Percentiles rank a stretch among this genome's conserved stretches.
Conservation (phyloP, 441 rosid species). For the Aquilaria agallochum region DNA sequence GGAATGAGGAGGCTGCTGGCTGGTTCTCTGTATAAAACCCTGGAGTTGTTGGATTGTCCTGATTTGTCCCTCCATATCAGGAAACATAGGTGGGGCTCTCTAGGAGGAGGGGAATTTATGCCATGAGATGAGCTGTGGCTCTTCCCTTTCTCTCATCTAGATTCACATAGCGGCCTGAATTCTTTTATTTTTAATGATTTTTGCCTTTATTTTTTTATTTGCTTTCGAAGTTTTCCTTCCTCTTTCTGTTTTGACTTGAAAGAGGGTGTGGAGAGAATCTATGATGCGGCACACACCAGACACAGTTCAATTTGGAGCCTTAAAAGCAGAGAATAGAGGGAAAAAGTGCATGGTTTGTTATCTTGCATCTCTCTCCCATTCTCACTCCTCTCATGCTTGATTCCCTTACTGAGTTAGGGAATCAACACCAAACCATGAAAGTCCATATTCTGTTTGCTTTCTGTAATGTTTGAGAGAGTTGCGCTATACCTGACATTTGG, state of each 20-base stretch:
- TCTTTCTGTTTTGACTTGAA: constrained; percentile 58
- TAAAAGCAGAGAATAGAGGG: no score
- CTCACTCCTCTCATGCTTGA: no score
- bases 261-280: no score
- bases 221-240: constrained; percentile 1
- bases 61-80: constrained; percentile 80
- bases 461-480: no score
- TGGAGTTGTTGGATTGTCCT: constrained; percentile 49
- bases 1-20: constrained; percentile 26
- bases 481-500: no score
- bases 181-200: constrained; percentile 13
- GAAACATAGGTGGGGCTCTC: constrained; percentile 83
- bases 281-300: no score
- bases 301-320: no score
- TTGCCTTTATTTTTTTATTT: constrained; percentile 10
- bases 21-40: constrained; percentile 37
- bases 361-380: no score
- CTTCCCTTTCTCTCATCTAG: constrained; percentile 27
- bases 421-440: no score
- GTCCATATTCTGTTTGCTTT: no score
- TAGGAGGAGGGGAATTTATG: constrained; percentile 80
- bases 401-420: no score
- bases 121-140: constrained; percentile 65
- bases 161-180: constrained; percentile 35
- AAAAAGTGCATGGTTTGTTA: no score